These are phyloP conservation scores for Delitschia confertaspora DNA, from an alignment of 495 filamentous ascomycete genomes.

Conservation along the genomic window DNA sequence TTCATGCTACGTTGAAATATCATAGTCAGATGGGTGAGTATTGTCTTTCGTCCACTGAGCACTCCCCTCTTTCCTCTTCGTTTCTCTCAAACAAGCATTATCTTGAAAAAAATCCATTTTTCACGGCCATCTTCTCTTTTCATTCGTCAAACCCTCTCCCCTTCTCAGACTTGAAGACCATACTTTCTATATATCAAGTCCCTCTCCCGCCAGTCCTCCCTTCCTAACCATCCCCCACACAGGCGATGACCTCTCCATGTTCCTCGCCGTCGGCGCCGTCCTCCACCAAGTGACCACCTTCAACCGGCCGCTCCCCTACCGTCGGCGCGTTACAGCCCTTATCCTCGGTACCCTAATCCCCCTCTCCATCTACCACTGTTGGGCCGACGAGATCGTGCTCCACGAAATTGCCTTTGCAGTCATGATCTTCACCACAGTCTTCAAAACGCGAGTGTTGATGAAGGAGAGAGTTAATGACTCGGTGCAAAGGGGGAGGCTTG, in stretches of 20 bases:
- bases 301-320: slow-evolving; percentile 29
- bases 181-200: no score
- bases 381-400: slow-evolving; percentile 38
- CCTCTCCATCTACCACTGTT: slow-evolving; percentile 39
- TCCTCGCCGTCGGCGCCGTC: slow-evolving; percentile 43
- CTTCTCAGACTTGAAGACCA: no score
- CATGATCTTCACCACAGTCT: slow-evolving; percentile 31
- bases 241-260: slow-evolving; percentile 49
- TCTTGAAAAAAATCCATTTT: background rate
- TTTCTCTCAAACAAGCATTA: background rate
- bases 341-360: slow-evolving; percentile 31
- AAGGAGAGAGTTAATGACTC: slow-evolving; percentile 5
- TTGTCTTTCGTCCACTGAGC: background rate
- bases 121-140: no score
- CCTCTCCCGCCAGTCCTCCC: slow-evolving; percentile 1
- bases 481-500: slow-evolving; percentile 10
- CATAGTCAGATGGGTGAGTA: slow-evolving; percentile 46
- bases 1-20: slow-evolving; percentile 47
- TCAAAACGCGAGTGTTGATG: slow-evolving; percentile 32
- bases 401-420: slow-evolving; percentile 35
- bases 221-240: background rate
- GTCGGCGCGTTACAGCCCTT: slow-evolving; percentile 16
- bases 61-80: slow-evolving; percentile 1
- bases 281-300: slow-evolving; percentile 45
- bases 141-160: background rate